Evolutionary conservation across 352 stramenopile genomes (phyloP), one percentile per base, ranked within the genome.

Genomic region (Phytophthora colocasiae): DNA sequence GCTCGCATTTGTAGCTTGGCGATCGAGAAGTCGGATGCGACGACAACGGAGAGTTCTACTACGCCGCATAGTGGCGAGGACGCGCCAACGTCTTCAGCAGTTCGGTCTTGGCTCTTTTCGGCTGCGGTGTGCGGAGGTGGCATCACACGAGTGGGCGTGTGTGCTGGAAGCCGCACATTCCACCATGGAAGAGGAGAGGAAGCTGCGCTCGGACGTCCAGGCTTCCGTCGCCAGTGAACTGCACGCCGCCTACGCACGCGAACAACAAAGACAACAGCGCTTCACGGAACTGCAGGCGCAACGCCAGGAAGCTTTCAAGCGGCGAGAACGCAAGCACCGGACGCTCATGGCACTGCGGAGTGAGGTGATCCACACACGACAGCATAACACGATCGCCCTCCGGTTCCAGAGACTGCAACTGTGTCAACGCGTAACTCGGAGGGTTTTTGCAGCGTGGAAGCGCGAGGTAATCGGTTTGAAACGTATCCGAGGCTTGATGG

Each of bases 171-270:
- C 72, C 11, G 73, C 80, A 1, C 75, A 77, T 8, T 8, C 44
- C 2, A 75, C 77, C 4, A 69, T 89, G 49, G 73, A 87, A 39
- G 80, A 89, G 54, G 77, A 89, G 63, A 69, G 63, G 22, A 58
- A 53, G 14, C 58, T 79, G 22, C 69, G 78, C 54, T 36, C 66
- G 17, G 45, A 83, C 17, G 66, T 77, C n/a, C 71, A 88, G 31
- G 58, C 69, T 36, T 70, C 71, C 1, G 63, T 57, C 6, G 50
- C 77, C n/a, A 51, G 39, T 6, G 78, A 81, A 43, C 58, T 87
- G 15, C 69, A 83, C 31, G 46, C 44, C 22, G 46, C 55, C 5
- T 77, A 72, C 22, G 36, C 58, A 0, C 47, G 48, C n/a, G 65
- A 82, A 15, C 55, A 77, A 27, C 56, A 69, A 3, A 50, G 53